Evolutionary conservation across 306 rosid species (phyloP), one percentile per base, ranked within the genome.

Genomic region (Prunus padus): DNA sequence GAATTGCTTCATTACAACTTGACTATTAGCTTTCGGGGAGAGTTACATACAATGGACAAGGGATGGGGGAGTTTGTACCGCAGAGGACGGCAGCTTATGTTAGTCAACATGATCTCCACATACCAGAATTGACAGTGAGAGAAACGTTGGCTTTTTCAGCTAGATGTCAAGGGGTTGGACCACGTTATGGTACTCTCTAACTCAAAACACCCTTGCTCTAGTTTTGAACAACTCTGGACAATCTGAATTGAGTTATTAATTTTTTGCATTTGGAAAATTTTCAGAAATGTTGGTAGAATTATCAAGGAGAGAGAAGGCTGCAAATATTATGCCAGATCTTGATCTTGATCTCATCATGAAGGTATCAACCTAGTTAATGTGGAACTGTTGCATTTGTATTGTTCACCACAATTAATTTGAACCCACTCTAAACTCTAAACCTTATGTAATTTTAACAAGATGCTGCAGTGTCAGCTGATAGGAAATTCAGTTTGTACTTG

Each of bases 81-180:
- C 85, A 84, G 54, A 82, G 91, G 79, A 85, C 82, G 16, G 83
- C 88, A 50, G 79, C 91, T 2, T 87, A 84, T 70, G 79, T 85
- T 1, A 80, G 88, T 33, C 91, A 87, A n/a, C 71, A 80, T 62
- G 88, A 87, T 85, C 72, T 78, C 49, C 91, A 87, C 40, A 76
- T 78, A 64, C 84, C 85, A 20, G 88, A 80, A 82, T 80, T 85
- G 79, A 87, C 91, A 30, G 91, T 87, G 0, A 85, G 88, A 28
- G 91, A 87, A 72, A 84, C 91, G 47, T 66, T 87, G 76, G 82
- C 81, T 45, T 87, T 87, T 75, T 80, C 91, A 23, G 91, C 87
- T 5, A 84, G 84, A 77, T 87, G 88, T 76, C 91, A 87, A 78
- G 91, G 91, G 15, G 86, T 85, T n/a, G 89, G 91, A 23, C 81